phyloP scores from a whole-genome alignment of 2,329 filamentous ascomycete genomes.

The Decorospora gaudefroyi region DNA sequence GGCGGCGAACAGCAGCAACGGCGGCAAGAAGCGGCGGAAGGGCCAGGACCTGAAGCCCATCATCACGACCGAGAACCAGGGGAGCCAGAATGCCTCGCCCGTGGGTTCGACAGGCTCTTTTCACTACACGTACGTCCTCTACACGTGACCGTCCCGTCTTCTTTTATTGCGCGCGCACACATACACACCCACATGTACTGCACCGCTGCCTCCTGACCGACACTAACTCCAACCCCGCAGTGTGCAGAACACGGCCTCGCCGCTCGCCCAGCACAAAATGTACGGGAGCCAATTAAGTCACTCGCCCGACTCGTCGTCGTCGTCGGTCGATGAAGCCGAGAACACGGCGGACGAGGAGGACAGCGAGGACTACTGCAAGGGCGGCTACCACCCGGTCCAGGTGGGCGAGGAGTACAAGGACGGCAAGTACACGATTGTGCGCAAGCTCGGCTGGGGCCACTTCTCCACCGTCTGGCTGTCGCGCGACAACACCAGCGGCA shows the following conservation, averaged over 20 bases:
- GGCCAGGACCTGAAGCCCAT: conserved; percentile 72
- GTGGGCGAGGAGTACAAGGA: conserved; percentile 98
- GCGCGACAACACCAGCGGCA: conserved; percentile 82
- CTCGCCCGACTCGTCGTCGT: conserved; percentile 77
- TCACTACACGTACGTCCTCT: conserved; percentile 50
- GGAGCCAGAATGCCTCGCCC: conserved; percentile 52
- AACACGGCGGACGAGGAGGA: conserved; percentile 98
- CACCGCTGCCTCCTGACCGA: conserved; percentile 3
- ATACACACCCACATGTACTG: background rate
- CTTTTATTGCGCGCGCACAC: conserved; percentile 15
- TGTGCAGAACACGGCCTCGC: conserved; percentile 57
- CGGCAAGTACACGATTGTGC: conserved; percentile 92
- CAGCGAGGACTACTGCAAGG: conserved; percentile 99
- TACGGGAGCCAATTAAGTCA: conserved; percentile 65
- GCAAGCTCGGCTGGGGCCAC: conserved; percentile 97
- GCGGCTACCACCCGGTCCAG: conserved; percentile 92
- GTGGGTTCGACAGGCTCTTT: conserved; percentile 41
- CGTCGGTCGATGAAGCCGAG: conserved; percentile 79
- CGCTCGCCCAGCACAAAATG: conserved; percentile 52
- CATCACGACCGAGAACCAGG: conserved; percentile 68
- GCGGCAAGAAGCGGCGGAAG: conserved; percentile 75
- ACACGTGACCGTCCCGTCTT: no score
- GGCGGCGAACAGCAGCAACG: conserved; percentile 60
- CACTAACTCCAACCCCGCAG: conserved; percentile 36
- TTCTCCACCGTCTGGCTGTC: conserved; percentile 95